A percentile compares a stretch with the other conserved stretches of the same genome.
These are phyloP conservation scores for Flaveria brownii DNA, from an alignment of 129 eudicot species.

Conservation along the genomic window DNA sequence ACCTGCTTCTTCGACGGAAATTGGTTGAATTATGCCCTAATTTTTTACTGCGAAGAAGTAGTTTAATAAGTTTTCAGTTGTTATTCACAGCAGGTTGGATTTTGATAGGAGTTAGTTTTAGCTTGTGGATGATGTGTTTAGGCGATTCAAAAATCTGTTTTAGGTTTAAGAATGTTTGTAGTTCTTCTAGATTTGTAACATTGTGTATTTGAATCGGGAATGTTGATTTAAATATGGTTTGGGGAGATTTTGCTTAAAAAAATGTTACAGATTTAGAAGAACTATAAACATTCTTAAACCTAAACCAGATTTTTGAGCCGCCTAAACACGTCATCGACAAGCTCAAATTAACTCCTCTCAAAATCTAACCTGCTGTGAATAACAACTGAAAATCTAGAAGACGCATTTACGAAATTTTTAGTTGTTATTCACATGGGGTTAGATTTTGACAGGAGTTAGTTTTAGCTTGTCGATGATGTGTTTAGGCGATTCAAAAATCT, in stretches of 20 bases:
- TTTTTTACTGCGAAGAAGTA: neutral
- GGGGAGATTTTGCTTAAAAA: neutral
- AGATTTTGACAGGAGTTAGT: conserved; percentile 5
- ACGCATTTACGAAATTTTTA: neutral
- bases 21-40: neutral
- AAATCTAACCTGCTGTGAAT: conserved; percentile 6
- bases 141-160: neutral
- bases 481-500: neutral
- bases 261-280: conserved; percentile 16
- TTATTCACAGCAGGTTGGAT: conserved; percentile 3
- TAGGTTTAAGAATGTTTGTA: conserved; percentile 5
- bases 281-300: neutral
- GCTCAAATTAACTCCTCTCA: neutral
- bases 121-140: neutral
- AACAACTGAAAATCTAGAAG: neutral
- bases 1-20: conserved; percentile 7
- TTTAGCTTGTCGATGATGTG: neutral
- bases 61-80: neutral
- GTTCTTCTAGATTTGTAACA: conserved; percentile 12
- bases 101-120: neutral
- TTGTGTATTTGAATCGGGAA: neutral
- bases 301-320: neutral
- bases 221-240: neutral
- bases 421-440: neutral
- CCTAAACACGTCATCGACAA: neutral